Percentiles rank a stretch among this genome's conserved stretches.
Conservation (phyloP, 1,284 basidiomycete species). For the Phlebopus sp. region DNA sequence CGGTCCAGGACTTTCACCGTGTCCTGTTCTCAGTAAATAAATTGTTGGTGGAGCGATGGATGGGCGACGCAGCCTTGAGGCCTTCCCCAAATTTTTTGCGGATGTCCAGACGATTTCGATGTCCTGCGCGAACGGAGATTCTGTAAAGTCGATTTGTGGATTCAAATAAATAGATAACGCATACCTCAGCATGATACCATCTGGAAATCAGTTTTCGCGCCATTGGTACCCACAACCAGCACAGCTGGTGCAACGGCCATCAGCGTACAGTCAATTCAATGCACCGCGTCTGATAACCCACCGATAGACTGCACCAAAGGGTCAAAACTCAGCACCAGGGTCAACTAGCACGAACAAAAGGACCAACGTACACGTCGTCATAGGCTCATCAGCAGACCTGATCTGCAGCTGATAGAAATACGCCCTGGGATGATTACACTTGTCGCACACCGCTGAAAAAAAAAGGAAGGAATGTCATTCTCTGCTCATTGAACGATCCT, state of each 20-base stretch:
- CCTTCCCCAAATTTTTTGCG: no score
- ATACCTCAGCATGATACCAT: neutral
- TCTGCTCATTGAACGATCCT: neutral
- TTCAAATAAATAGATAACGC: no score
- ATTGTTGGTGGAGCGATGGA: no score
- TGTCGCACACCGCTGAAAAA: slow-evolving; percentile 74
- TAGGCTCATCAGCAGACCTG: slow-evolving; percentile 93
- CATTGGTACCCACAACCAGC: slow-evolving; percentile 57
- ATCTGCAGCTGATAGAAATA: slow-evolving; percentile 98
- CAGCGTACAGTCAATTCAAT: neutral
- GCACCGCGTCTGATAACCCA: slow-evolving; percentile 14
- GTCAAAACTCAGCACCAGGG: slow-evolving; percentile 8
- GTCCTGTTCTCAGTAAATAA: no score
- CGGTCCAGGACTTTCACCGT: neutral
- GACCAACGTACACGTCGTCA: slow-evolving; percentile 84
- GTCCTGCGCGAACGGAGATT: no score
- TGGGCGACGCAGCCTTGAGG: no score
- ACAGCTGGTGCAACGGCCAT: slow-evolving; percentile 39
- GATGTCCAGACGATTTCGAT: no score
- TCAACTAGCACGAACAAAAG: slow-evolving; percentile 7
- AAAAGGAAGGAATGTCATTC: neutral
- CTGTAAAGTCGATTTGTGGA: neutral
- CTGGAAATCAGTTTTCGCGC: slow-evolving; percentile 50
- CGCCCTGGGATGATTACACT: slow-evolving; percentile 82
- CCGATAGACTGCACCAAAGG: slow-evolving; percentile 43